Evolutionary conservation across 805 yeast species (phyloP).

Genomic region (Suhomyces sp.): DNA sequence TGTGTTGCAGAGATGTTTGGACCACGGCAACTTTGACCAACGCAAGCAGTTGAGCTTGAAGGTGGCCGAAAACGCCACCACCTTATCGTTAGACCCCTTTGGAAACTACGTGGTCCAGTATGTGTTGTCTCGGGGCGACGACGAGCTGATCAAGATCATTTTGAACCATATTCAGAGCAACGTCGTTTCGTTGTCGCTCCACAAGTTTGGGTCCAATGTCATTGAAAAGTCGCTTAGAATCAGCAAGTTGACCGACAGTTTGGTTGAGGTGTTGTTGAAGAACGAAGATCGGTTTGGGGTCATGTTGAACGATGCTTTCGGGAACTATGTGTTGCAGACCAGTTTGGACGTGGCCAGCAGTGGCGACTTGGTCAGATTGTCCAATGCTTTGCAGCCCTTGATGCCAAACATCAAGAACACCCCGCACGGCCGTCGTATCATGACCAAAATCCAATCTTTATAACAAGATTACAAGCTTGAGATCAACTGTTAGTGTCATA

Average conservation of each 20-base stretch:
- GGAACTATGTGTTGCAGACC: conserved; percentile 59
- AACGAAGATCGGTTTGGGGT: conserved; percentile 34
- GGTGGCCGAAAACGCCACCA: conserved; percentile 66
- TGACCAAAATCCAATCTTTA: conserved; percentile 51
- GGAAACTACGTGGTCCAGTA: conserved; percentile 97
- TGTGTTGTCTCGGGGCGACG: conserved; percentile 57
- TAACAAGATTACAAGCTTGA: too few species aligned
- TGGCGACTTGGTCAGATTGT: conserved; percentile 51
- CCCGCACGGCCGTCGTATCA: conserved; percentile 93
- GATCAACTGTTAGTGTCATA: too few species aligned
- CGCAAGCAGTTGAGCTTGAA: conserved; percentile 61
- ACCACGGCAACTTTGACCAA: conserved; percentile 75
- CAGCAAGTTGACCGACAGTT: conserved; percentile 42
- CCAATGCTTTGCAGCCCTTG: conserved; percentile 65
- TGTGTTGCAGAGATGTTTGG: conserved; percentile 80
- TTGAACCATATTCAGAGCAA: conserved; percentile 35
- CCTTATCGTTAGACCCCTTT: conserved; percentile 83
- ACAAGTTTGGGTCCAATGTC: conserved; percentile 47
- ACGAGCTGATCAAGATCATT: conserved; percentile 28
- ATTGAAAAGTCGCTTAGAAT: conserved; percentile 54
- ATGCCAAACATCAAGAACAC: conserved; percentile 79
- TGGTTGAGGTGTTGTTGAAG: conserved; percentile 42
- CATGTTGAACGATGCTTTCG: conserved; percentile 55
- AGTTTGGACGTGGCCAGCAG: conserved; percentile 54
- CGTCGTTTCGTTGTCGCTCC: conserved; percentile 48